phyloP scores from a whole-genome alignment of 306 rosid species.

The Casuarina cunninghamiana region DNA sequence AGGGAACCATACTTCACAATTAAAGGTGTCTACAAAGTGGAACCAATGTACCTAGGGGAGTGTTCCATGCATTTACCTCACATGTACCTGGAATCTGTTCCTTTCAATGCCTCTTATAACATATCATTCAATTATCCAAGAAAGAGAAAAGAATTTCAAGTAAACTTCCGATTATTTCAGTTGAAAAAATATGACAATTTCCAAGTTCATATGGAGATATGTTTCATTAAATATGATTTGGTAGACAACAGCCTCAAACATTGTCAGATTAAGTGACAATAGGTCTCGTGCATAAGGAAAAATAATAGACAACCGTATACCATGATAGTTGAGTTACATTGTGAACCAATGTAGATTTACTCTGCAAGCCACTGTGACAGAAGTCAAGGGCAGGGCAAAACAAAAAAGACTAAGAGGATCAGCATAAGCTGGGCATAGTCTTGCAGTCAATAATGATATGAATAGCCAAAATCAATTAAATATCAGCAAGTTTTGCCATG shows the following conservation, averaged over 20 bases:
- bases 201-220: background rate
- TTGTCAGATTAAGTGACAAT: slow-evolving; percentile 1
- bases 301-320: background rate
- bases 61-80: background rate
- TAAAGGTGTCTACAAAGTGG: background rate
- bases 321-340: background rate
- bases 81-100: background rate
- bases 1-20: background rate
- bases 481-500: slow-evolving; percentile 15
- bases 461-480: background rate
- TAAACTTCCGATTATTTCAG: background rate
- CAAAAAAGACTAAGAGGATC: background rate
- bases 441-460: slow-evolving; percentile 21
- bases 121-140: background rate
- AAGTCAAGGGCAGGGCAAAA: background rate
- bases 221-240: background rate
- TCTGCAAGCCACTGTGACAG: background rate
- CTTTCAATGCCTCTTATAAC: background rate
- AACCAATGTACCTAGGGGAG: background rate
- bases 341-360: slow-evolving; percentile 1
- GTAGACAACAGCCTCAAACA: background rate
- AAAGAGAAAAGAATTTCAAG: background rate
- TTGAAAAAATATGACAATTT: background rate
- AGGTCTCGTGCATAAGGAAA: background rate
- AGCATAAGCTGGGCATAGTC: background rate